A percentile compares a stretch with the other conserved stretches of the same genome.
Evolutionary conservation across 495 filamentous ascomycete species (phyloP).

Genomic region (Choiromyces venosus): DNA sequence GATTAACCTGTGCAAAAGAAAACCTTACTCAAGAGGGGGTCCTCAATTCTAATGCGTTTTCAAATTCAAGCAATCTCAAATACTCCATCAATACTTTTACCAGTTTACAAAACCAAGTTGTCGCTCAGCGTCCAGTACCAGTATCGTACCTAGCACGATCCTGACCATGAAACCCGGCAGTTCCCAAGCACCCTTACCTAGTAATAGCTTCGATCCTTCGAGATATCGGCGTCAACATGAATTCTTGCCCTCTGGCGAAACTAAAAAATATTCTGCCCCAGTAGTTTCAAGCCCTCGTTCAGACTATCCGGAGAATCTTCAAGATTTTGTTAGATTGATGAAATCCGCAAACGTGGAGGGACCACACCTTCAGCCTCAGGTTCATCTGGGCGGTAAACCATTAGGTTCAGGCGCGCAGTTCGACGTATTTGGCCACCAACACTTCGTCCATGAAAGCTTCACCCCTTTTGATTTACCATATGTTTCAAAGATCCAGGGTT

Average conservation of each 20-base stretch:
- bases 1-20: background rate
- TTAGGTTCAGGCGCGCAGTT: conserved; percentile 21
- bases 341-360: conserved; percentile 7
- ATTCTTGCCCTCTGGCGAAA: background rate
- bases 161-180: background rate
- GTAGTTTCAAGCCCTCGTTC: background rate
- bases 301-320: conserved; percentile 1
- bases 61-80: background rate
- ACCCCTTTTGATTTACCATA: conserved; percentile 21
- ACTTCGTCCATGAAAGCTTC: background rate
- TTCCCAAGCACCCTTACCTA: background rate
- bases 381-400: conserved; percentile 7
- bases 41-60: background rate
- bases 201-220: background rate
- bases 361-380: conserved; percentile 5
- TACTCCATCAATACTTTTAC: background rate
- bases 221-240: background rate
- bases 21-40: background rate
- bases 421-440: conserved; percentile 19
- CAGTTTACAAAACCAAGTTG: background rate
- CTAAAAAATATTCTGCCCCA: background rate
- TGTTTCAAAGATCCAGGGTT: background rate
- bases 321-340: conserved; percentile 14
- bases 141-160: background rate
- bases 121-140: background rate